Evolutionary conservation across 2,329 filamentous ascomycete genomes (phyloP), one percentile per base, ranked within the genome.

Genomic region (Verticillium isaacii): DNA sequence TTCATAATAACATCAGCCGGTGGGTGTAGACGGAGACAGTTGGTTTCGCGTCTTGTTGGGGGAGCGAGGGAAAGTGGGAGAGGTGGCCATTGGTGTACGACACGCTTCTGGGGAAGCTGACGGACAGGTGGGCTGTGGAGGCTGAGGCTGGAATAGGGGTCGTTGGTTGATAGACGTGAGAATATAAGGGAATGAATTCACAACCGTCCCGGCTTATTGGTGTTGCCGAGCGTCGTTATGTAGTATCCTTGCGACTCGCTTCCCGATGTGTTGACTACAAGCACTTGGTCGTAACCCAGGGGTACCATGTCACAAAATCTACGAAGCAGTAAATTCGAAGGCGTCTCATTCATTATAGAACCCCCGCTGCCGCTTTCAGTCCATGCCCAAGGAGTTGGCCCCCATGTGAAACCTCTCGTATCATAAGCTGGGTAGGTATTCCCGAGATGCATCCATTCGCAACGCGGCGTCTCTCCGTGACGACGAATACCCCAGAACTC

Each of bases 1-100:
- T 65, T 61, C 63, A 66, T 66, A 66, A 66, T 66, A 65, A 59
- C 37, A 59, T 32, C 37, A 50, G 45, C 45, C 45, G 45, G 23
- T n/a, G 11, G 19, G 19, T 29, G 56, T 19, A 36, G 34, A 39
- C 32, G 32, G 36, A 41, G 56, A 39, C 36, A 58, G 56, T 29
- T 29, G 56, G 36, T 58, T 39, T 58, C 36, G 56, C 19, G 56
- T 25, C 56, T 58, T 25, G 56, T 25, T 14, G 23, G 36, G 56
- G 23, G 55, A 17, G 12, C n/a, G 17, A 29, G 32, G 29, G 36
- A 41, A 17, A n/a, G 19, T 25, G 36, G 34, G 17, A 15, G 56
- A 14, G 17, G 36, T 32, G 15, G 56, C 9, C 45, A 41, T 25
- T 29, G 17, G 56, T 17, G 34, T 15, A 39, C 56, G 56, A 36